These are phyloP conservation scores for Penicillium herquei DNA, from an alignment of 495 filamentous ascomycete genomes.

Conservation along the genomic window DNA sequence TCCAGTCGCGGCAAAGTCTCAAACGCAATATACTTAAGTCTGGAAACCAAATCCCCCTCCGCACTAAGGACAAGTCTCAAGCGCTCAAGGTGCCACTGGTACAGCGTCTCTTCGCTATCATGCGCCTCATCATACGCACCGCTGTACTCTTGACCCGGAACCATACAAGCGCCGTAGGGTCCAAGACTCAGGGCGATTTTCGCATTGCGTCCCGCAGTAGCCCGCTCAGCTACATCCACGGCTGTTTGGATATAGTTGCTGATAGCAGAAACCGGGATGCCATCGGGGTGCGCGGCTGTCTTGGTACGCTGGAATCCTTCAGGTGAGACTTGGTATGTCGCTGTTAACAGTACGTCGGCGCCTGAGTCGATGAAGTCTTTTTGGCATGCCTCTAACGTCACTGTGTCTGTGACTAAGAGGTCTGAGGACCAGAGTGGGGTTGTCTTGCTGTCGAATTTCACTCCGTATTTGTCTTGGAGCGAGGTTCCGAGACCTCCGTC, in stretches of 20 bases:
- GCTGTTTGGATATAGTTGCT: slow-evolving; percentile 22
- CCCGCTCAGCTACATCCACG: slow-evolving; percentile 33
- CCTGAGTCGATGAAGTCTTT: slow-evolving; percentile 50
- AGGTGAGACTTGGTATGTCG: slow-evolving; percentile 61
- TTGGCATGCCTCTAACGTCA: slow-evolving; percentile 53
- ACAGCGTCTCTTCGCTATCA: slow-evolving; percentile 38
- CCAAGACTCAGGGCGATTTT: slow-evolving; percentile 55
- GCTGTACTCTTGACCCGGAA: slow-evolving; percentile 62
- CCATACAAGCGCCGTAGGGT: slow-evolving; percentile 64
- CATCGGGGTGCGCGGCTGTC: slow-evolving; percentile 17
- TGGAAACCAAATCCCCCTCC: slow-evolving; percentile 19
- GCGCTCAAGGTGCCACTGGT: slow-evolving; percentile 55
- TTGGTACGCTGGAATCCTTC: slow-evolving; percentile 51
- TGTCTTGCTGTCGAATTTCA: slow-evolving; percentile 40
- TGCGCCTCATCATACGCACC: slow-evolving; percentile 54
- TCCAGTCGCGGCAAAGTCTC: slow-evolving; percentile 61
- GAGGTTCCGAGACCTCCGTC: slow-evolving; percentile 68
- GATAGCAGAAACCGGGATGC: slow-evolving; percentile 24
- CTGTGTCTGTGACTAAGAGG: slow-evolving; percentile 50
- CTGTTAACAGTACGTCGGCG: slow-evolving; percentile 59
- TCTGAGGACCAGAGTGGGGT: slow-evolving; percentile 68
- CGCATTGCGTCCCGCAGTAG: slow-evolving; percentile 20
- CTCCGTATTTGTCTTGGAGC: slow-evolving; percentile 53
- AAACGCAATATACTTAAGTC: slow-evolving; percentile 59
- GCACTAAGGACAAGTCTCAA: slow-evolving; percentile 45